Base-by-base conservation (phyloP, 1,284 basidiomycete genomes). In the Phellinidium pouzarii region DNA sequence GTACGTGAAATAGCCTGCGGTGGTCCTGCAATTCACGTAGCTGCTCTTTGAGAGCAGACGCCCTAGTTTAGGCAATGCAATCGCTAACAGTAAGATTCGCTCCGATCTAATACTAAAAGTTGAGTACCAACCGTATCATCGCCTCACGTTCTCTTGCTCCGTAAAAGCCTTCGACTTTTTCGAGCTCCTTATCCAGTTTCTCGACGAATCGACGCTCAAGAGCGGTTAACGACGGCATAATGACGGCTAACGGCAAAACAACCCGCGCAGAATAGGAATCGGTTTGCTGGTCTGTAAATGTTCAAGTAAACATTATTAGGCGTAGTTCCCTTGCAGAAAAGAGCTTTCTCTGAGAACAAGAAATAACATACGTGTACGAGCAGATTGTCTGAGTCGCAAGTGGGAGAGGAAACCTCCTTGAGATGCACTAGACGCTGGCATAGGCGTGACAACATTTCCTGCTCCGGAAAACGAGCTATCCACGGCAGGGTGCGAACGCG, bases 161-260 rank as follows among this genome's bases (percentile, higher is more conserved):
- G 64, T 91, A 97, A 66, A 98, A 98, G 2, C 71, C 69, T 62
- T 93, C 85, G 20, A 94, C 80, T 71, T 95, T 91, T 51, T 84
- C 80, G 0, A 94, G 70, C 64, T 95, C 82, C 0, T 64, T 64
- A 59, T 94, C 86, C 2, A 95, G 74, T 36, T 80, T 73, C 4
- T 80, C 75, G 59, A 95, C 88, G 68, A 93, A 95, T 2, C 73
- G 73, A 42, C 71, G 66, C 61, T 94, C 22, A 62, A 59, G 25
- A 11, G 48, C 44, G 54, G 48, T 41, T 17, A 53, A 50, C 34
- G 25, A 44, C 12, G 25, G 23, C 17, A 27, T 50, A 7, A 54
- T 48, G 22, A 47, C 47, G 12, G 27, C 45, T 17, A 52, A 26
- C 17, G 55, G 49, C 9, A 51, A 34, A 8, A 43, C n/a, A 17